Evolutionary conservation across 306 rosid species (phyloP).

Genomic region (Malus fusca): DNA sequence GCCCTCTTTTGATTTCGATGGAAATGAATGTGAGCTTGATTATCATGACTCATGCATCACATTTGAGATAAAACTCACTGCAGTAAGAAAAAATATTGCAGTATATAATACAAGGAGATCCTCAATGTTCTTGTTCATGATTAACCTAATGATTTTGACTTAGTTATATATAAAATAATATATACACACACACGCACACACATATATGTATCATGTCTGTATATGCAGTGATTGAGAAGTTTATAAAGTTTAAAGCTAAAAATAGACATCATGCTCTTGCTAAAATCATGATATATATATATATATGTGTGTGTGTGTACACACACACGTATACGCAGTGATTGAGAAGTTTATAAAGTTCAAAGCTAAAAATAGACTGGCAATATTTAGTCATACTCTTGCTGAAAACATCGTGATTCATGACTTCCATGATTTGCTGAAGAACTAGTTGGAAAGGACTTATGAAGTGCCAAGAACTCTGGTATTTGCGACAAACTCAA

Average conservation of each 20-base stretch:
- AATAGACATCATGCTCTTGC: not conserved
- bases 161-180: not conserved
- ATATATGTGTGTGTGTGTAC: no score
- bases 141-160: not conserved
- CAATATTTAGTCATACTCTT: not conserved
- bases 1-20: not conserved
- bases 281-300: not conserved
- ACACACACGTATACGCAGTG: not conserved
- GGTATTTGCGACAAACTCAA: not conserved
- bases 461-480: not conserved
- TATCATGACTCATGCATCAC: no score
- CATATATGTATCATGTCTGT: not conserved
- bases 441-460: not conserved
- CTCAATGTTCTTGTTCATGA: not conserved
- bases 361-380: not conserved
- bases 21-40: not conserved
- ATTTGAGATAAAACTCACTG: no score
- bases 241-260: no score
- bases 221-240: no score
- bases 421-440: not conserved
- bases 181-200: not conserved
- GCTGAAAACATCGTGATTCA: not conserved
- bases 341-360: no score
- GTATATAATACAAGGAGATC: not conserved
- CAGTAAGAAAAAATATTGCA: not conserved